Conservation (phyloP, 257 asterid species). For the Fraxinus americana region DNA sequence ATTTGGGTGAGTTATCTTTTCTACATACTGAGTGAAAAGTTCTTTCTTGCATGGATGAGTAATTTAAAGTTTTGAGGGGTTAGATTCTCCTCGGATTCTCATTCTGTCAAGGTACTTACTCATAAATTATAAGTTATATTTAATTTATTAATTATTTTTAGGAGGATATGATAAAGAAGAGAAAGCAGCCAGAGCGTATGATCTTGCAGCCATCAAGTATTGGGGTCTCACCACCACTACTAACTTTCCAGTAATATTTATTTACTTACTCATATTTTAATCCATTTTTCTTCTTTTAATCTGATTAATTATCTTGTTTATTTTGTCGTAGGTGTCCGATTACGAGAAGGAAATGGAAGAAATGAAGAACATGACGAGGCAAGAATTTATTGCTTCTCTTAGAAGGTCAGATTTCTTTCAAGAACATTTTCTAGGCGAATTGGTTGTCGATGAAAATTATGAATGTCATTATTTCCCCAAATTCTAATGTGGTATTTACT, state of each 20-base stretch:
- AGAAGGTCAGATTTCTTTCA: conserved; percentile 51
- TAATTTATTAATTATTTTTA: conserved; percentile 14
- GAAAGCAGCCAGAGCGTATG: conserved; percentile 89
- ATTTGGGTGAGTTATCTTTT: conserved; percentile 62
- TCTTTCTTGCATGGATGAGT: conserved; percentile 23
- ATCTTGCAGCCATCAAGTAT: conserved; percentile 88
- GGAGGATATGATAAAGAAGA: conserved; percentile 97
- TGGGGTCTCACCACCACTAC: conserved; percentile 89
- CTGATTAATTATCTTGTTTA: not conserved
- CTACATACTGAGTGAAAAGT: not conserved
- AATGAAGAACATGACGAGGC: conserved; percentile 90
- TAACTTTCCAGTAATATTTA: conserved; percentile 60
- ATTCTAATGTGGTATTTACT: not conserved
- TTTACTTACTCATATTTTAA: not conserved
- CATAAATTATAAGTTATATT: not conserved
- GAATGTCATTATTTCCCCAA: too few species aligned
- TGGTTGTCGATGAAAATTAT: not conserved
- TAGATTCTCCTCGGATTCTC: conserved; percentile 56
- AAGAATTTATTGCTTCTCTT: conserved; percentile 92
- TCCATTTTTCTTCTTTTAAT: not conserved
- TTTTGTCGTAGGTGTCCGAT: conserved; percentile 44
- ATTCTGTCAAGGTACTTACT: conserved; percentile 3
- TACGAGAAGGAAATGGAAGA: conserved; percentile 79
- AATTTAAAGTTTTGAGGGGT: not conserved
- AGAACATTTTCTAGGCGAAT: not conserved